phyloP scores from a whole-genome alignment of 2,329 filamentous ascomycete genomes.

The Piedraia hortae region DNA sequence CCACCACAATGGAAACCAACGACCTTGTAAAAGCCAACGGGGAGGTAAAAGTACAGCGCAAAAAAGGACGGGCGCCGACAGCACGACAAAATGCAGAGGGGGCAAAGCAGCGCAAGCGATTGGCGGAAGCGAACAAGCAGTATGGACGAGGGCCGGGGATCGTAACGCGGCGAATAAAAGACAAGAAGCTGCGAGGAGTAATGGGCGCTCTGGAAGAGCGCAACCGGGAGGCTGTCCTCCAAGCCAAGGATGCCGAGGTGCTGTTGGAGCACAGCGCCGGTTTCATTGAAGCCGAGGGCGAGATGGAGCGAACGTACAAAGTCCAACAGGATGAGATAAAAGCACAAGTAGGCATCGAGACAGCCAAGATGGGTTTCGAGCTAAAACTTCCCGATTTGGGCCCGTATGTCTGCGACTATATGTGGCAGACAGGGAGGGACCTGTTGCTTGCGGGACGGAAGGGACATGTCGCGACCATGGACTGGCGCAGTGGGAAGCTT shows the following conservation, averaged over 20 bases:
- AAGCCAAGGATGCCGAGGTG: constrained; percentile 87
- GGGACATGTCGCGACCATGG: constrained; percentile 86
- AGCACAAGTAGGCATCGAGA: constrained; percentile 46
- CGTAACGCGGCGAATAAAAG: constrained; percentile 43
- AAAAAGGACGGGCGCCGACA: constrained; percentile 7
- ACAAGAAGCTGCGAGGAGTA: constrained; percentile 71
- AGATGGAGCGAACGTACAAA: constrained; percentile 77
- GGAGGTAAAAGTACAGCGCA: constrained; percentile 6
- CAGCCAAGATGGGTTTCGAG: constrained; percentile 80
- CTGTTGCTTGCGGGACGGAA: constrained; percentile 68
- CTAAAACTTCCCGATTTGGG: constrained; percentile 58
- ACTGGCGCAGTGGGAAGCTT: constrained; percentile 79
- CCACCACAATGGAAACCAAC: constrained; percentile 6
- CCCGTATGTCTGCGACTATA: constrained; percentile 73
- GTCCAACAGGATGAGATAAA: constrained; percentile 70
- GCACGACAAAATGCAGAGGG: constrained; percentile 11
- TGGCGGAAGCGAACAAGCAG: constrained; percentile 17
- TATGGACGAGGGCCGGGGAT: constrained; percentile 70
- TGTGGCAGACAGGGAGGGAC: constrained; percentile 63
- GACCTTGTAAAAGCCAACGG: constrained; percentile 8
- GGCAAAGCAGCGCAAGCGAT: constrained; percentile 10
- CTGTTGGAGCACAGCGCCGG: constrained; percentile 64
- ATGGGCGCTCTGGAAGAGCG: constrained; percentile 54
- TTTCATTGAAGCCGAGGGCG: constrained; percentile 66
- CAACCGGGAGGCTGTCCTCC: constrained; percentile 52